Evolutionary conservation across 805 yeast species (phyloP).

Genomic region (Monosporozyma solicola): DNA sequence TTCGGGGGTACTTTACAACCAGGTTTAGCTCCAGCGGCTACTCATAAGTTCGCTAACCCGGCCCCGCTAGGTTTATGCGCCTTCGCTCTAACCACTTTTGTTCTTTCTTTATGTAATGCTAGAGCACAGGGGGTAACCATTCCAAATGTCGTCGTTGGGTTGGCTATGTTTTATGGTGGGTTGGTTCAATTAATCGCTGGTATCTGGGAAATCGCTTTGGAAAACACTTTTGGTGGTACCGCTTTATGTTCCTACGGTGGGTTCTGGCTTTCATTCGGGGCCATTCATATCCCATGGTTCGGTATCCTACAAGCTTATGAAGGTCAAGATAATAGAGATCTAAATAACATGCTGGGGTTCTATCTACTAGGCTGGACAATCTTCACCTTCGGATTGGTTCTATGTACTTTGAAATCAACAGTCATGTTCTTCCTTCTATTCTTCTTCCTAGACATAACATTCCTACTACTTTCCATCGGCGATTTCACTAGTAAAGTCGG

Average conservation of each 20-base stretch:
- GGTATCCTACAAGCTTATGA: constrained; percentile 49
- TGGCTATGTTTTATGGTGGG: constrained; percentile 59
- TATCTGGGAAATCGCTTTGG: constrained; percentile 54
- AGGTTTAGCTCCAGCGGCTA: constrained; percentile 50
- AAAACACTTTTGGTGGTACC: constrained; percentile 60
- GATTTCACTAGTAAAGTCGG: constrained; percentile 37
- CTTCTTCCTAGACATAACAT: constrained; percentile 44
- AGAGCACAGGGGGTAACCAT: constrained; percentile 43
- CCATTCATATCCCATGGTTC: constrained; percentile 50
- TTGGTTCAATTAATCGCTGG: constrained; percentile 52
- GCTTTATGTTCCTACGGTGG: constrained; percentile 59
- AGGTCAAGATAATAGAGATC: constrained; percentile 25
- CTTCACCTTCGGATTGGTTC: constrained; percentile 45
- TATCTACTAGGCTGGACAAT: constrained; percentile 54
- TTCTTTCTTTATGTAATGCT: constrained; percentile 46
- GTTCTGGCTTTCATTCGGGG: constrained; percentile 60
- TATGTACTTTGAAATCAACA: constrained; percentile 56
- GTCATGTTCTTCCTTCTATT: constrained; percentile 53
- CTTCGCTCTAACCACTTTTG: constrained; percentile 56
- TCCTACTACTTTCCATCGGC: constrained; percentile 45
- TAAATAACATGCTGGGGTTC: constrained; percentile 48
- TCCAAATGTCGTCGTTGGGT: constrained; percentile 48
- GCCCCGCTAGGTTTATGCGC: constrained; percentile 57
- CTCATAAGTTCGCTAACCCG: constrained; percentile 54
- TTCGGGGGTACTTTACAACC: constrained; percentile 82